Evolutionary conservation across 2,329 filamentous ascomycete species (phyloP).

Genomic region (Fusarium drepaniforme): DNA sequence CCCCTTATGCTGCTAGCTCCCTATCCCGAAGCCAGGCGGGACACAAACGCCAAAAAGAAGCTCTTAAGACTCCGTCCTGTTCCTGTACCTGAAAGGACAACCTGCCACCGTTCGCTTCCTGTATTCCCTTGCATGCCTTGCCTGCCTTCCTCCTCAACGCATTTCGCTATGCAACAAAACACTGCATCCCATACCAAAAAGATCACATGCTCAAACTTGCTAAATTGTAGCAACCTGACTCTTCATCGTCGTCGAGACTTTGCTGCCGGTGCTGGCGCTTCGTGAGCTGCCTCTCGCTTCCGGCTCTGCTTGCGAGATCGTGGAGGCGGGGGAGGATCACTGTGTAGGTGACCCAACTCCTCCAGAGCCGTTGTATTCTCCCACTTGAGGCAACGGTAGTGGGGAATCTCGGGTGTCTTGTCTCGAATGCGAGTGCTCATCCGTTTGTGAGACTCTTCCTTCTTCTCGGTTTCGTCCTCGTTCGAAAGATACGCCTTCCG

Average conservation of each 20-base stretch:
- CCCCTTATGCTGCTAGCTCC: constrained; percentile 30
- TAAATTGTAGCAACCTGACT: background rate
- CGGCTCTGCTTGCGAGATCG: constrained; percentile 63
- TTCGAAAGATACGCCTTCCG: constrained; percentile 76
- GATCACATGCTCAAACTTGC: background rate
- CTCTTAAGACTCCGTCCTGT: constrained; percentile 34
- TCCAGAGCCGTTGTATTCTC: constrained; percentile 69
- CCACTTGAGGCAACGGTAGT: constrained; percentile 66
- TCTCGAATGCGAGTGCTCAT: constrained; percentile 61
- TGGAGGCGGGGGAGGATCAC: constrained; percentile 65
- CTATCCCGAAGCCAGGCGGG: constrained; percentile 20
- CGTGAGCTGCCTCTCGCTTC: constrained; percentile 61
- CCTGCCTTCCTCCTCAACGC: constrained; percentile 10
- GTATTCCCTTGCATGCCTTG: constrained; percentile 9
- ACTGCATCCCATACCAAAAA: background rate
- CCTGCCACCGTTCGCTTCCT: constrained; percentile 7
- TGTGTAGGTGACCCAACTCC: constrained; percentile 69
- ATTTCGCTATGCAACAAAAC: constrained; percentile 18
- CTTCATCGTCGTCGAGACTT: constrained; percentile 48
- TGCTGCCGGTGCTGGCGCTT: constrained; percentile 44
- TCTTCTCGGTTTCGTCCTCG: constrained; percentile 51
- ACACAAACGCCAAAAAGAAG: constrained; percentile 39
- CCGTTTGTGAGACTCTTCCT: constrained; percentile 54
- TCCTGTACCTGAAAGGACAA: constrained; percentile 26
- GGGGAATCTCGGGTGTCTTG: constrained; percentile 59